Percentiles rank a stretch among this genome's conserved stretches.
Evolutionary conservation across 345 rosid genomes (phyloP).

Genomic region (Heritiera fomes): DNA sequence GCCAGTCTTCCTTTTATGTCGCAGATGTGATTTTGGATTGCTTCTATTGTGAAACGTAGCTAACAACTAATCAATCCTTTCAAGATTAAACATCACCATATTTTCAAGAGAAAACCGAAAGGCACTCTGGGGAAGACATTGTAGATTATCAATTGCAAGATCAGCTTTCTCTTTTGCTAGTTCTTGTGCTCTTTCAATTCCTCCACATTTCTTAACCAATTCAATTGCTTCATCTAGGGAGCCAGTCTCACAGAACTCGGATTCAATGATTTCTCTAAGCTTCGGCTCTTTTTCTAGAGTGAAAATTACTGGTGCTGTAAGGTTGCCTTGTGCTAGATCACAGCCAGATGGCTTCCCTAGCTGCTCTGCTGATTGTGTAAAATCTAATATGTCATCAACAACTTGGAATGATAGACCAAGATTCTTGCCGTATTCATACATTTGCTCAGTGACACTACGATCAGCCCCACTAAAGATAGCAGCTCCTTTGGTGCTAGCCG

Average conservation of each 20-base stretch:
- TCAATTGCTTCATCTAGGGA: slow-evolving; percentile 74
- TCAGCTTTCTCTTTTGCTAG: slow-evolving; percentile 85
- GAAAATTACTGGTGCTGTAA: slow-evolving; percentile 89
- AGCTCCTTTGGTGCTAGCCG: slow-evolving; percentile 94
- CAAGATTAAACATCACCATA: slow-evolving; percentile 88
- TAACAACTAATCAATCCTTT: slow-evolving; percentile 62
- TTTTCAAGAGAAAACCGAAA: slow-evolving; percentile 69
- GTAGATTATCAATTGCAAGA: slow-evolving; percentile 65
- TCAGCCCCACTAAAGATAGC: slow-evolving; percentile 81
- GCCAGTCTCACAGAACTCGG: slow-evolving; percentile 83
- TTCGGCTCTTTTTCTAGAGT: slow-evolving; percentile 77
- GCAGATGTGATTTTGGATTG: background rate
- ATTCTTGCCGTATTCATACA: slow-evolving; percentile 86
- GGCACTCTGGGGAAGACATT: slow-evolving; percentile 59
- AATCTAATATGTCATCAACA: slow-evolving; percentile 90
- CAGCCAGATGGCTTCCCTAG: slow-evolving; percentile 89
- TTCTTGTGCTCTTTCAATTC: slow-evolving; percentile 72
- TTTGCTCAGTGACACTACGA: slow-evolving; percentile 43
- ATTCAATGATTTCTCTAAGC: slow-evolving; percentile 81
- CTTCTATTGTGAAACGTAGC: background rate
- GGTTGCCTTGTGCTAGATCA: slow-evolving; percentile 82
- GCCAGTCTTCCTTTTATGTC: background rate
- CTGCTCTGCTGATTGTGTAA: slow-evolving; percentile 90
- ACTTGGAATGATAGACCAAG: slow-evolving; percentile 94
- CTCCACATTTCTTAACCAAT: slow-evolving; percentile 66